Conservation (phyloP, 139 green algal genomes). For the Picocystis salinarum region DNA sequence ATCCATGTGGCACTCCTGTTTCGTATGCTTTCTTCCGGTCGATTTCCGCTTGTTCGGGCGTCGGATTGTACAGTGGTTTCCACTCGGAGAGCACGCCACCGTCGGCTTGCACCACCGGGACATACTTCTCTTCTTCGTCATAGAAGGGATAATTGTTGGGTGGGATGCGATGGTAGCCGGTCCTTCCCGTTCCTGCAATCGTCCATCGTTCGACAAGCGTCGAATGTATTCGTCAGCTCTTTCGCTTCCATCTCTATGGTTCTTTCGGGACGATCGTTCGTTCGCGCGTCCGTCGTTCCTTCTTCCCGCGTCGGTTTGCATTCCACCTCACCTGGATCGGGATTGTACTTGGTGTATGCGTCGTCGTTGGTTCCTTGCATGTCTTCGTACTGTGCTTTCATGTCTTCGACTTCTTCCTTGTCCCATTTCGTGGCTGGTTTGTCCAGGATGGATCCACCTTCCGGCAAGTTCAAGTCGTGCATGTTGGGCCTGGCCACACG, state of each 20-base stretch:
- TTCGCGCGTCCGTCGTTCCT: no score
- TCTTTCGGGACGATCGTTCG: no score
- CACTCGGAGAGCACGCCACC: conserved; percentile 77
- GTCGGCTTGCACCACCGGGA: conserved; percentile 51
- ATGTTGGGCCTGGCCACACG: no score
- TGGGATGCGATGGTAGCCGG: conserved; percentile 42
- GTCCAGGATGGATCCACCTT: no score
- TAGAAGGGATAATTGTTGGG: conserved; percentile 90
- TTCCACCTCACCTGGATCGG: conserved; percentile 13
- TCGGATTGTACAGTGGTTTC: conserved; percentile 63
- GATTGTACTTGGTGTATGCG: conserved; percentile 15
- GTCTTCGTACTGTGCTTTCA: conserved; percentile 4
- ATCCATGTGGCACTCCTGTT: conserved; percentile 58
- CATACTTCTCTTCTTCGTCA: conserved; percentile 55
- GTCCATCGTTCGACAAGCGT: not conserved
- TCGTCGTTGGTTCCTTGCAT: not conserved
- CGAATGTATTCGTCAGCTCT: no score
- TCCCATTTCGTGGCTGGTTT: no score
- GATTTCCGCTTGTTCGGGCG: conserved; percentile 48
- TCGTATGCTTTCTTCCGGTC: conserved; percentile 51
- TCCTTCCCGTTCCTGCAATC: conserved; percentile 30
- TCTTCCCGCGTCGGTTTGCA: not conserved
- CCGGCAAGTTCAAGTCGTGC: no score
- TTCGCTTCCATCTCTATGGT: no score
- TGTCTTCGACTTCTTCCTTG: conserved; percentile 1